A percentile compares a stretch with the other conserved stretches of the same genome.
Conservation (phyloP, 2,329 filamentous ascomycete species). For the Zymoseptoria brevis region DNA sequence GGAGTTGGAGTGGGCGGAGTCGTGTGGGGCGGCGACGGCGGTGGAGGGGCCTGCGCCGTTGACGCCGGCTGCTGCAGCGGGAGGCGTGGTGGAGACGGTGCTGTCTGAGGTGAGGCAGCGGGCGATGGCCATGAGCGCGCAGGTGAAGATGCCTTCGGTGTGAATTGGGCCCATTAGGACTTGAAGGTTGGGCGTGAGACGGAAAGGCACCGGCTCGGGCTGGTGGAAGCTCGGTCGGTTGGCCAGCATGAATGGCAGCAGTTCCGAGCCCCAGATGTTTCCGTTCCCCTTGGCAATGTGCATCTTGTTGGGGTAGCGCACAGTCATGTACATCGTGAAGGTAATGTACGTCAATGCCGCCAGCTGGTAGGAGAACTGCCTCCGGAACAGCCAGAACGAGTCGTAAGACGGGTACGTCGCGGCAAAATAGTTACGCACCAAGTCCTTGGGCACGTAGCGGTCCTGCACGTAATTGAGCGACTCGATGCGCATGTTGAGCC, state of each 20-base stretch:
- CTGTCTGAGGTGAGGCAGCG: slow-evolving; percentile 79
- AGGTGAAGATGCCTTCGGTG: slow-evolving; percentile 93
- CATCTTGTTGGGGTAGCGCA: slow-evolving; percentile 91
- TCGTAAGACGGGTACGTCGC: slow-evolving; percentile 77
- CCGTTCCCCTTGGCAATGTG: slow-evolving; percentile 80
- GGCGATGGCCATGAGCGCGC: slow-evolving; percentile 91
- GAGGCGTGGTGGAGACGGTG: slow-evolving; percentile 18
- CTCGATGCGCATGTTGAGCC: slow-evolving; percentile 51
- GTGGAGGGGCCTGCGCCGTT: slow-evolving; percentile 34
- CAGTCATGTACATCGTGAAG: slow-evolving; percentile 95
- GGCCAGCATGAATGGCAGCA: slow-evolving; percentile 81
- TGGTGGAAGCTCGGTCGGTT: slow-evolving; percentile 88
- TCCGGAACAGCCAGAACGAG: slow-evolving; percentile 97
- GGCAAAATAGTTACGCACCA: slow-evolving; percentile 85
- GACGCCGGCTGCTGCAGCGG: slow-evolving; percentile 8
- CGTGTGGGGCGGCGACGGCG: slow-evolving; percentile 4
- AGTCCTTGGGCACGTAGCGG: slow-evolving; percentile 76
- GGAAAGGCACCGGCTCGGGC: slow-evolving; percentile 91
- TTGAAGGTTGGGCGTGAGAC: slow-evolving; percentile 91
- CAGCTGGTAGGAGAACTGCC: slow-evolving; percentile 93
- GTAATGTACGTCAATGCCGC: slow-evolving; percentile 97
- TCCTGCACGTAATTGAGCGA: slow-evolving; percentile 93
- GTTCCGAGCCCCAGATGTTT: slow-evolving; percentile 92
- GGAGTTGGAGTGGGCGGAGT: slow-evolving; percentile 25
- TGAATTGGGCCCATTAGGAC: slow-evolving; percentile 92